These are phyloP conservation scores for Rhizoclosmatium sp. DNA, from an alignment of 192 early-diverging fungal species.

Conservation along the genomic window DNA sequence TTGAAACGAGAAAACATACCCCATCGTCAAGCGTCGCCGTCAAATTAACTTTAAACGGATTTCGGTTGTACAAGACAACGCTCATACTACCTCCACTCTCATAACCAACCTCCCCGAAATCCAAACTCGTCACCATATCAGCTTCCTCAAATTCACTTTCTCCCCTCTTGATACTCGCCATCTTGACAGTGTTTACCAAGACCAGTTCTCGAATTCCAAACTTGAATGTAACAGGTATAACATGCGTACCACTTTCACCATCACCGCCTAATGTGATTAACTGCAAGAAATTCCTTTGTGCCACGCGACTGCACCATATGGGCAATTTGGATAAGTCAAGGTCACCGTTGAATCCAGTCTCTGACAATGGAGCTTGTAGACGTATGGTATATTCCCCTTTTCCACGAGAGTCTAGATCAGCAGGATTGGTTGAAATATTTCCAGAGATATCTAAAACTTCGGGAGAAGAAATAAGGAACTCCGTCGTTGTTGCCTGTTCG, in stretches of 20 bases:
- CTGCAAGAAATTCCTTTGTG: slow-evolving; percentile 31
- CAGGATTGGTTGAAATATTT: neutral
- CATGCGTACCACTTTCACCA: slow-evolving; percentile 28
- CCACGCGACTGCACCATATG: slow-evolving; percentile 24
- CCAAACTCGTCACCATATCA: slow-evolving; percentile 41
- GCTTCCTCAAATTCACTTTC: slow-evolving; percentile 34
- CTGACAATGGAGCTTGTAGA: slow-evolving; percentile 34
- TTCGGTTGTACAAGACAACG: slow-evolving; percentile 53
- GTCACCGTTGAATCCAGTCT: slow-evolving; percentile 1
- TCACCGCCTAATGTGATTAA: slow-evolving; percentile 43
- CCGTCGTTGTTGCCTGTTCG: neutral
- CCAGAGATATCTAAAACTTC: slow-evolving; percentile 22
- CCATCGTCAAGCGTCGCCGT: slow-evolving; percentile 33
- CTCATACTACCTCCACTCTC: slow-evolving; percentile 40
- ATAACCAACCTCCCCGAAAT: slow-evolving; percentile 57
- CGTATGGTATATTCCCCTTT: slow-evolving; percentile 16
- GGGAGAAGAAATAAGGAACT: slow-evolving; percentile 12
- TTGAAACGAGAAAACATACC: neutral
- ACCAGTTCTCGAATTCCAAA: slow-evolving; percentile 36
- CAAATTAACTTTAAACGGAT: slow-evolving; percentile 45
- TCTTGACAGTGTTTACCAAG: slow-evolving; percentile 32
- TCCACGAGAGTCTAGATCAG: slow-evolving; percentile 8
- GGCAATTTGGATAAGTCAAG: slow-evolving; percentile 33
- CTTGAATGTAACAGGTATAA: slow-evolving; percentile 45
- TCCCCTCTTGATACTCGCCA: slow-evolving; percentile 30